Evolutionary conservation across 176 grass and related monocot genomes (phyloP), one percentile per base, ranked within the genome.

Genomic region (Oryza meridionalis): DNA sequence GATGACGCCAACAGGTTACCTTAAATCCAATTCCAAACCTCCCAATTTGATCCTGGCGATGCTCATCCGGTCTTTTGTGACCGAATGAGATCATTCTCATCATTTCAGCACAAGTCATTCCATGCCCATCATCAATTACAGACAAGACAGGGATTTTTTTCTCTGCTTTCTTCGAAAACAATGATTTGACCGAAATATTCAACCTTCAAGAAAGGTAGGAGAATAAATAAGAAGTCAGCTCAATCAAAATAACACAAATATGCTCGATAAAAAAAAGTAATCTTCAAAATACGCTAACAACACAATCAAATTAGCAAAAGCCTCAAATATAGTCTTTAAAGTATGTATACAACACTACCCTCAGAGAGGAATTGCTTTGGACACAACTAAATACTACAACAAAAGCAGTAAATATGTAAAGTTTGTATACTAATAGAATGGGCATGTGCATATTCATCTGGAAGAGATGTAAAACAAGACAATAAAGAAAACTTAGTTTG

Each of bases 21-120:
- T 97, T 97, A 85, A 97, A 94, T 76, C 94, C 92, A 32, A 97
- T 97, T 67, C 94, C 92, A 75, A 97, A 97, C 84, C 88, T 88
- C 22, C 94, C 94, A 68, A 94, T 92, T 35, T 84, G 78, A 88
- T 94, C 85, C 64, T 81, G 46, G 8, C 45, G 33, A 58, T 88
- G 65, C 73, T 58, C 68, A 75, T 82, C 78, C 67, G 85, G 85
- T 64, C 87, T 81, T 85, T 86, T 94, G 58, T 97, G 94, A 87
- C 94, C 94, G 87, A 97, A 97, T 22, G 92, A 91, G 10, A 97
- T 87, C 90, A 97, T 97, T 83, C 85, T 94, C 83, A 89, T 85
- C 65, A 94, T 89, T 75, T 94, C 88, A 81, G 37, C 3, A 84
- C 94, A 87, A 43, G 72, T 73, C 94, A 94, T 97, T 74, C 94